phyloP scores from a whole-genome alignment of 768 basidiomycete genomes.

The Lentinula raphanica region DNA sequence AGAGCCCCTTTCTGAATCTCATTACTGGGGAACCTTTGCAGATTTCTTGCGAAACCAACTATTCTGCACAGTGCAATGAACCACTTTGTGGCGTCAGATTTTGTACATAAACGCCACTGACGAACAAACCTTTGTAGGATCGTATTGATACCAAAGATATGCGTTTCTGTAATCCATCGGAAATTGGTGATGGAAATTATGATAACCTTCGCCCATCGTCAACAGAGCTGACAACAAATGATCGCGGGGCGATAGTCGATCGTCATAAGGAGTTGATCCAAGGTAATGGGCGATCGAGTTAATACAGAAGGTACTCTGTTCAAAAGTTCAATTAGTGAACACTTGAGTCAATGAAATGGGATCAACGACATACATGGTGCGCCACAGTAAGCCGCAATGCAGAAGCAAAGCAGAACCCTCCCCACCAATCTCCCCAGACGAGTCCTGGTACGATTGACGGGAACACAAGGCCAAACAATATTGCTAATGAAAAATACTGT shows the following conservation, averaged over 20 bases:
- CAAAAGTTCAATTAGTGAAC: not conserved
- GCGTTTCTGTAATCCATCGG: slow-evolving; percentile 86
- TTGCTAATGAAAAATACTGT: slow-evolving; percentile 58
- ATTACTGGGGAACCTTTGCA: slow-evolving; percentile 83
- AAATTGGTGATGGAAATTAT: slow-evolving; percentile 84
- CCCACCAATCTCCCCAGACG: slow-evolving; percentile 70
- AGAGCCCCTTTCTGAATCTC: slow-evolving; percentile 80
- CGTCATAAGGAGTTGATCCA: slow-evolving; percentile 77
- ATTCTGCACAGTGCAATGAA: slow-evolving; percentile 67
- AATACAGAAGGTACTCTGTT: slow-evolving; percentile 79
- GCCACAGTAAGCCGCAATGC: slow-evolving; percentile 67
- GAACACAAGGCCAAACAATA: slow-evolving; percentile 66
- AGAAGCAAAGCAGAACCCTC: slow-evolving; percentile 75
- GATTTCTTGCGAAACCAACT: slow-evolving; percentile 71
- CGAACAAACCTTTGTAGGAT: slow-evolving; percentile 37
- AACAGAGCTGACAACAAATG: slow-evolving; percentile 76
- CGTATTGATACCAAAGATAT: slow-evolving; percentile 66
- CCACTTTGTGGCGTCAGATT: slow-evolving; percentile 92
- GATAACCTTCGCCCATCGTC: slow-evolving; percentile 63
- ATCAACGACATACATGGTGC: slow-evolving; percentile 61
- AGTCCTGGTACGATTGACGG: slow-evolving; percentile 67
- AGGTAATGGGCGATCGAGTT: slow-evolving; percentile 87
- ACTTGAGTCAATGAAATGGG: not conserved
- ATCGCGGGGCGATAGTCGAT: slow-evolving; percentile 71
- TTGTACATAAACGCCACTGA: slow-evolving; percentile 20